Conservation (phyloP, 2,329 filamentous ascomycete species). For the Aciculosporium take region DNA sequence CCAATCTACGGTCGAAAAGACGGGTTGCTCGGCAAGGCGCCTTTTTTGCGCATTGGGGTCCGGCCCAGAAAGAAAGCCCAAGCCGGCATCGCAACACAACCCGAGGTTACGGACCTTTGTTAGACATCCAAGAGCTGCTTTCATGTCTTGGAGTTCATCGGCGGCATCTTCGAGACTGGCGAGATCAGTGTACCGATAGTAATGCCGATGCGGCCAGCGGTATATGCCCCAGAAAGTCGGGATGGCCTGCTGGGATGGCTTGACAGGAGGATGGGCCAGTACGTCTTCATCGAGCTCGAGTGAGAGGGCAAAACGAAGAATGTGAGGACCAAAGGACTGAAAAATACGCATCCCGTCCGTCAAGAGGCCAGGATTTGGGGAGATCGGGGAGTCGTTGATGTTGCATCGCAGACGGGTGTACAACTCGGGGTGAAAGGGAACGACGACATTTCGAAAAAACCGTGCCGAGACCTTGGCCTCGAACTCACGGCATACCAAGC, state of each 20-base stretch:
- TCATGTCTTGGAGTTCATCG: slow-evolving; percentile 49
- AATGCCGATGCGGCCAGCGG: slow-evolving; percentile 46
- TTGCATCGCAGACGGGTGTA: slow-evolving; percentile 27
- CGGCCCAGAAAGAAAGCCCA: slow-evolving; percentile 52
- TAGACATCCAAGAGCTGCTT: slow-evolving; percentile 42
- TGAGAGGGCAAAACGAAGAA: slow-evolving; percentile 50
- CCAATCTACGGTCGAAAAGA: slow-evolving; percentile 8
- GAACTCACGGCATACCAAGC: slow-evolving; percentile 44
- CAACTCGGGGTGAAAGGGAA: slow-evolving; percentile 51
- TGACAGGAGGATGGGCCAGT: slow-evolving; percentile 37
- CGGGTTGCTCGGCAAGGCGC: slow-evolving; percentile 20
- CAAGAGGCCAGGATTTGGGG: slow-evolving; percentile 13
- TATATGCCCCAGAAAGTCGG: slow-evolving; percentile 50
- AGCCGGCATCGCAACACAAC: slow-evolving; percentile 50
- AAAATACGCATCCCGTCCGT: slow-evolving; percentile 46
- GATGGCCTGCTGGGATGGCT: slow-evolving; percentile 38
- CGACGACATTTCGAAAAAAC: slow-evolving; percentile 49
- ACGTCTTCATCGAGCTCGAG: slow-evolving; percentile 49
- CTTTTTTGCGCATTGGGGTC: slow-evolving; percentile 37
- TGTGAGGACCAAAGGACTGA: slow-evolving; percentile 43
- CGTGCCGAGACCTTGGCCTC: slow-evolving; percentile 41
- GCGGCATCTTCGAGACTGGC: slow-evolving; percentile 47
- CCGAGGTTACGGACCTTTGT: slow-evolving; percentile 46
- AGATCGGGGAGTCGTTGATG: slow-evolving; percentile 10
- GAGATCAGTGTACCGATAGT: slow-evolving; percentile 44